Evolutionary conservation across 345 rosid genomes (phyloP).

Genomic region (Eucalyptus marginata): DNA sequence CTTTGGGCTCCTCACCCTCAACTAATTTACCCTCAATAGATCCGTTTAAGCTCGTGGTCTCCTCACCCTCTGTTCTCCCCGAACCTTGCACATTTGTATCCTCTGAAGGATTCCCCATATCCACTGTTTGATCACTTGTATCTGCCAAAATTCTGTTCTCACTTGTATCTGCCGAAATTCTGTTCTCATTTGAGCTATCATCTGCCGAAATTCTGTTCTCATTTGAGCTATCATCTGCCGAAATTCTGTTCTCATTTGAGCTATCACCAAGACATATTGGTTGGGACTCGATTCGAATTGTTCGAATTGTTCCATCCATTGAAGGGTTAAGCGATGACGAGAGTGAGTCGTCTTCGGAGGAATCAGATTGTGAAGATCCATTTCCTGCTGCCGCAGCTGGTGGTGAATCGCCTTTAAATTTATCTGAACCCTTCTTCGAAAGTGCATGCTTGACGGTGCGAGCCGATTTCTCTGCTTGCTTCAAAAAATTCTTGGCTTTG

Average conservation of each 20-base stretch:
- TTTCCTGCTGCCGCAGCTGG: conserved; percentile 13
- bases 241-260: conserved; percentile 1
- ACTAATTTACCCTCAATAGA: neutral
- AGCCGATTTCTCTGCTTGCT: conserved; percentile 66
- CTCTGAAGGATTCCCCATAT: neutral
- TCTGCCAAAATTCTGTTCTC: neutral
- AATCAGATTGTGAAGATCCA: conserved; percentile 15
- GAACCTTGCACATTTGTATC: neutral
- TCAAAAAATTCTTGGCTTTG: conserved; percentile 53
- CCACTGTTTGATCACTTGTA: conserved; percentile 6
- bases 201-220: neutral
- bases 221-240: conserved; percentile 3
- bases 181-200: conserved; percentile 3
- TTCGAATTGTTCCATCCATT: neutral
- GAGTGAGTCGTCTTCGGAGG: conserved; percentile 32
- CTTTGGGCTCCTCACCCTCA: neutral
- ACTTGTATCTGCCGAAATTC: neutral
- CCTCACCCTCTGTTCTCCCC: neutral
- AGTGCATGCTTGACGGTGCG: conserved; percentile 40
- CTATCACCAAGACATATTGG: neutral
- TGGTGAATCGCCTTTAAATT: conserved; percentile 4
- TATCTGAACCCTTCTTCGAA: conserved; percentile 60
- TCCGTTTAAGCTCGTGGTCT: neutral
- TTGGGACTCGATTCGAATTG: conserved; percentile 7
- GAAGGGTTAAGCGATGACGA: neutral